phyloP scores from a whole-genome alignment of 1,139 yeast species.

The Candida mesenterica region DNA sequence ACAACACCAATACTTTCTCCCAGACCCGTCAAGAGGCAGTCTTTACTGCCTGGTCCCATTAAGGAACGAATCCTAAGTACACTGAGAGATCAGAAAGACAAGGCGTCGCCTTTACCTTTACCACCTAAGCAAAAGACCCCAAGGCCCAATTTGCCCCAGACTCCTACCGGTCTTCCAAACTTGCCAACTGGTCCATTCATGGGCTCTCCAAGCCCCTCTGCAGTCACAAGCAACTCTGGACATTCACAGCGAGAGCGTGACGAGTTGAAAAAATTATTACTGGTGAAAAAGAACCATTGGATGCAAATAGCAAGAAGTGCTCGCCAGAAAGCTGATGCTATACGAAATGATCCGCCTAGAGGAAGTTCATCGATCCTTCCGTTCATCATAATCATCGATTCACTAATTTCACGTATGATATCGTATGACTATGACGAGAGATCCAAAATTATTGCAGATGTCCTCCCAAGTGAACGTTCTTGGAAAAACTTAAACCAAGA shows the following conservation, averaged over 20 bases:
- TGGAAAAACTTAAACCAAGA: slow-evolving; percentile 36
- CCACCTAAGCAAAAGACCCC: no score
- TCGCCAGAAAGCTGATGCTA: slow-evolving; percentile 22
- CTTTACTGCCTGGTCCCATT: not conserved
- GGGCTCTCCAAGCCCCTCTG: slow-evolving; percentile 3
- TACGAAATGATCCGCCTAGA: slow-evolving; percentile 2
- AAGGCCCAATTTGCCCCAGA: not conserved
- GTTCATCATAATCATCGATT: slow-evolving; percentile 32
- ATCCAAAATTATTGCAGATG: slow-evolving; percentile 24
- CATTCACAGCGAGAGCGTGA: slow-evolving; percentile 15
- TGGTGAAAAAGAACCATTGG: slow-evolving; percentile 29
- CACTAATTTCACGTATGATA: slow-evolving; percentile 29
- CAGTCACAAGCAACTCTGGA: not conserved
- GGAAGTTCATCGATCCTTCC: slow-evolving; percentile 18
- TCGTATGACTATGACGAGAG: slow-evolving; percentile 37
- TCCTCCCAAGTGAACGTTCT: slow-evolving; percentile 32
- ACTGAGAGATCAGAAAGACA: slow-evolving; percentile 24
- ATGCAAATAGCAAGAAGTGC: slow-evolving; percentile 28
- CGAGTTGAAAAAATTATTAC: slow-evolving; percentile 18
- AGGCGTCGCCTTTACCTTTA: no score
- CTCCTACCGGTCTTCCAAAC: slow-evolving; percentile 1
- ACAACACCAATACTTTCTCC: no score
- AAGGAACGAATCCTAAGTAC: slow-evolving; percentile 32
- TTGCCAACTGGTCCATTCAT: slow-evolving; percentile 6
- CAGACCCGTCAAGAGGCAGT: not conserved